These are phyloP conservation scores for Hypoxylon rubiginosum DNA, from an alignment of 2,329 filamentous ascomycete genomes.

Conservation along the genomic window DNA sequence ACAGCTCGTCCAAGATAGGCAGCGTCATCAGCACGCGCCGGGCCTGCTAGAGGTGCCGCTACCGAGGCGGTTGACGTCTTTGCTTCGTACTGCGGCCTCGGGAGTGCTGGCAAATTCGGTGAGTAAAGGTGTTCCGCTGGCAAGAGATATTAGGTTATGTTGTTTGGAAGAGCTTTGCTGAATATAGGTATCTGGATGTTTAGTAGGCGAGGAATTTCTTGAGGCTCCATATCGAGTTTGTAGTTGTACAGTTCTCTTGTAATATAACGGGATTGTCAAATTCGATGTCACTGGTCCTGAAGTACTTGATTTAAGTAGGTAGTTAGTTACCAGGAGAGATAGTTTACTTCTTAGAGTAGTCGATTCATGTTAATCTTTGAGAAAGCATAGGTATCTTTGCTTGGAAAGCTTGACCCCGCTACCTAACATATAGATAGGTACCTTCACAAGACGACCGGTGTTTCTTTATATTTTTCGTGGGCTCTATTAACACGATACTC, in stretches of 20 bases:
- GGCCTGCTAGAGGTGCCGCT: conserved; percentile 8
- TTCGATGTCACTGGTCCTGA: no score
- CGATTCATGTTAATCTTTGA: no score
- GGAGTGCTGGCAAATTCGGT: background rate
- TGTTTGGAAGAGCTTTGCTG: background rate
- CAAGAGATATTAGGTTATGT: background rate
- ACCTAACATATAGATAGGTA: no score
- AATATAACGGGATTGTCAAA: no score
- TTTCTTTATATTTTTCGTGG: no score
- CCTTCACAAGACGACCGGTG: no score
- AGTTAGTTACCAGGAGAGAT: no score
- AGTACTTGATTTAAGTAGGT: no score
- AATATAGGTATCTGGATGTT: background rate
- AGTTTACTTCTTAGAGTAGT: no score
- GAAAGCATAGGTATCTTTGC: no score
- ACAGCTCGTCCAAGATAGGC: conserved; percentile 16
- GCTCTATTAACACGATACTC: no score
- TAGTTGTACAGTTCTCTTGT: background rate
- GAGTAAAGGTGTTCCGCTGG: background rate
- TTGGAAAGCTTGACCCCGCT: no score
- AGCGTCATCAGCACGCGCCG: conserved; percentile 2
- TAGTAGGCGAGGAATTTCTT: background rate
- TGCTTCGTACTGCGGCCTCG: conserved; percentile 15
- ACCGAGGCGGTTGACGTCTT: conserved; percentile 13
- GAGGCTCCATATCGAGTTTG: background rate